Conservation (phyloP, 768 basidiomycete species). For the Inosperma sp. region DNA sequence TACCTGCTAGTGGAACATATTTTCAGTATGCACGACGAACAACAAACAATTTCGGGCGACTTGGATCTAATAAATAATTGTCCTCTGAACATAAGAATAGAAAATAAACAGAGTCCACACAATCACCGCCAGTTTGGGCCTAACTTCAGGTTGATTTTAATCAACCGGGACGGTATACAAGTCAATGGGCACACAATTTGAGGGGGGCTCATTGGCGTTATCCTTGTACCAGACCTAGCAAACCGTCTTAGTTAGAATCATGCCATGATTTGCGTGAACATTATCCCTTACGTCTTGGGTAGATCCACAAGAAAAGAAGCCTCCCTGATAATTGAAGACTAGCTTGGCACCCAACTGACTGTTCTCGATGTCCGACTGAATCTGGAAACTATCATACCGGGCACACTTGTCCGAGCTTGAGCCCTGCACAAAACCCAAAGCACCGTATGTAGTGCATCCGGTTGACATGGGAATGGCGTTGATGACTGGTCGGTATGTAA, state of each 20-base stretch:
- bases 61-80: too few species aligned
- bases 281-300: conserved; percentile 24
- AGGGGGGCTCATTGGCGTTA: neutral
- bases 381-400: conserved; percentile 22
- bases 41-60: too few species aligned
- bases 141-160: neutral
- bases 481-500: conserved; percentile 19
- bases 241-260: neutral
- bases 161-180: conserved; percentile 6
- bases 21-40: too few species aligned
- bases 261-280: neutral
- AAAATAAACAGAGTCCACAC: too few species aligned
- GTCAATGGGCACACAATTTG: neutral
- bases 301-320: conserved; percentile 28
- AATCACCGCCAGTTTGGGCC: too few species aligned
- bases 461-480: conserved; percentile 17
- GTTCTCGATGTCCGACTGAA: conserved; percentile 28
- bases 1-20: too few species aligned
- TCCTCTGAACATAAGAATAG: too few species aligned
- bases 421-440: conserved; percentile 24
- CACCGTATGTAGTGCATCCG: conserved; percentile 27
- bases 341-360: conserved; percentile 26
- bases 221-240: conserved; percentile 4
- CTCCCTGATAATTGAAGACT: conserved; percentile 26
- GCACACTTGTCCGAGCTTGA: conserved; percentile 32